Evolutionary conservation across 2,329 filamentous ascomycete species (phyloP), one percentile per base, ranked within the genome.

Genomic region (Aspergillus quadricinctus): DNA sequence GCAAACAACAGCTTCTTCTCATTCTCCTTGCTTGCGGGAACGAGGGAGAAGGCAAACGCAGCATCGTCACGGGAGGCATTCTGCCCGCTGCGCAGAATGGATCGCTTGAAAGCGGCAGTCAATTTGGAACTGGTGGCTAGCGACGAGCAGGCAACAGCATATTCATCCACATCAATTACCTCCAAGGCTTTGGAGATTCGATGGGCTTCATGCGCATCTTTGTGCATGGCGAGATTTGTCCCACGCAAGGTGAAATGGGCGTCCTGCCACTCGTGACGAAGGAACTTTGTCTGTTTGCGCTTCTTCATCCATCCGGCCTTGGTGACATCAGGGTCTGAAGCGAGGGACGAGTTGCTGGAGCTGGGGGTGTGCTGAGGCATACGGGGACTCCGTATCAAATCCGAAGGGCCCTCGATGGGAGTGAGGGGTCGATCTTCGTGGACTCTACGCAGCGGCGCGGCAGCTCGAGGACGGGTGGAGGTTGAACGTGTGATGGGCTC

Each of bases 191-290:
- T 60, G 0, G 64, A 67, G 7, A 63, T 49, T 0, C 62, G 65
- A 1, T 48, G 53, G 8, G 70, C 58, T 4, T 59, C 56, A 0
- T 58, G 35, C 41, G 70, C 68, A 43, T 71, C 66, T 0, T 46
- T 35, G 52, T 69, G 58, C 70, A 74, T 70, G 45, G 66, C 61
- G 45, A 91, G 80, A 25, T 85, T 81, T 11, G 87, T 90, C 52
- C 88, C 88, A 61, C 86, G 85, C 59, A 97, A 86, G 11, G 90
- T 90, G 72, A 94, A 94, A 77, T 92, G 94, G 62, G 89, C 86
- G 69, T 96, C 90, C 67, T 92, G 83, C 92, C 92, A 97, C 75
- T 97, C 92, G 73, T 96, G 90, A 41, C 92, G 89, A 55, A 97
- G 82, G 78, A 96, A 86, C 67, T 86, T 87, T 45, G 89, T 93